A percentile compares a stretch with the other conserved stretches of the same genome.
Conservation (phyloP, 192 early-diverging fungal species). For the Rhizophlyctis rosea region DNA sequence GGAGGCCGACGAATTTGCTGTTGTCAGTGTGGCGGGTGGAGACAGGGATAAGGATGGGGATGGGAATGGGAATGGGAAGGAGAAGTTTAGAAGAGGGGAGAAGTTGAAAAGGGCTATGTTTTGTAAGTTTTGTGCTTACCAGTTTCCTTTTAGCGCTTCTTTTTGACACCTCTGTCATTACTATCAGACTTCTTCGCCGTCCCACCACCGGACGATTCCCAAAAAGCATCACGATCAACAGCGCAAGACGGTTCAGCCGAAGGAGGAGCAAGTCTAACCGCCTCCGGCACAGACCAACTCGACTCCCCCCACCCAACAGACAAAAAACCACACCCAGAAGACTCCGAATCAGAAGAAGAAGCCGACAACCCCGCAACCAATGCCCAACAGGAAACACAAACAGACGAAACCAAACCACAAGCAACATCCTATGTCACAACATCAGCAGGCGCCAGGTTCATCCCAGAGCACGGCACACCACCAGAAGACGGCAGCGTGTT, state of each 20-base stretch:
- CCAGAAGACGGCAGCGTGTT: conserved; percentile 27
- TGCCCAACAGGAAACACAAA: too few relatives aligned
- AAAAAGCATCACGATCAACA: neutral
- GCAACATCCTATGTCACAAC: too few relatives aligned
- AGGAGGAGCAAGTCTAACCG: too few relatives aligned
- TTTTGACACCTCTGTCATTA: neutral
- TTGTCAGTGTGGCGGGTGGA: conserved; percentile 4
- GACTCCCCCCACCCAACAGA: too few relatives aligned
- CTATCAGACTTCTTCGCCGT: neutral
- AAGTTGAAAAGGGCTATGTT: conserved; percentile 50
- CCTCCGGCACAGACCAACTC: too few relatives aligned
- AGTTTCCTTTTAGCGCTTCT: neutral
- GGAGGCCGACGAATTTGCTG: conserved; percentile 24
- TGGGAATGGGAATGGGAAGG: conserved; percentile 7
- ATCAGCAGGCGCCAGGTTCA: conserved; percentile 3
- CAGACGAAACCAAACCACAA: too few relatives aligned
- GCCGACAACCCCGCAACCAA: too few relatives aligned
- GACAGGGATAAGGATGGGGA: conserved; percentile 41
- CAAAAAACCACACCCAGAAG: too few relatives aligned
- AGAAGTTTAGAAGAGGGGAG: conserved; percentile 44
- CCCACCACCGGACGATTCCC: neutral
- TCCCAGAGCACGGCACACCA: conserved; percentile 8
- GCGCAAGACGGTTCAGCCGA: too few relatives aligned
- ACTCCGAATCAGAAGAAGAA: too few relatives aligned
- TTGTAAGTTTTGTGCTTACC: conserved; percentile 31